phyloP scores from a whole-genome alignment of 257 asterid genomes.

The Scutellaria minor region DNA sequence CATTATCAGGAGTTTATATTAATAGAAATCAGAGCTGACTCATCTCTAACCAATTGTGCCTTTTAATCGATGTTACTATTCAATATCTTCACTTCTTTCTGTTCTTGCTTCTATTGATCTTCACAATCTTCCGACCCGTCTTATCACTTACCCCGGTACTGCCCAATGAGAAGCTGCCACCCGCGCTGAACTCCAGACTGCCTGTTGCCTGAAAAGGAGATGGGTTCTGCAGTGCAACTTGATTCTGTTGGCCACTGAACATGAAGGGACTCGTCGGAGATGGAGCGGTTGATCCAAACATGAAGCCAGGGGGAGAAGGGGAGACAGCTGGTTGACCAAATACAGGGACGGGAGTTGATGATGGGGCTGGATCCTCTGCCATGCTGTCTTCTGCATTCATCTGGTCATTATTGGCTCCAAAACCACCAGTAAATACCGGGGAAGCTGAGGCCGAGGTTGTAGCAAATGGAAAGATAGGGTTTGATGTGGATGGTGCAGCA shows the following conservation, averaged over 20 bases:
- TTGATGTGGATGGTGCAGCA: constrained; percentile 50
- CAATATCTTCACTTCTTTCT: constrained; percentile 53
- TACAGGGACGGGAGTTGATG: constrained; percentile 45
- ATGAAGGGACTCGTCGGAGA: constrained; percentile 54
- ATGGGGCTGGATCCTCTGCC: constrained; percentile 86
- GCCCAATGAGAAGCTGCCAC: constrained; percentile 88
- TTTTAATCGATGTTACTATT: neutral
- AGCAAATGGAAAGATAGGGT: constrained; percentile 47
- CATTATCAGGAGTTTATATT: too few species aligned
- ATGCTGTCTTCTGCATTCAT: constrained; percentile 85
- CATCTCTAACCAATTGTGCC: neutral
- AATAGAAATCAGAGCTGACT: neutral
- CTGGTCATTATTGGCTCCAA: constrained; percentile 57
- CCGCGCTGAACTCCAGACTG: constrained; percentile 59
- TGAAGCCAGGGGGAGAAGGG: constrained; percentile 50
- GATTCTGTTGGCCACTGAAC: constrained; percentile 69
- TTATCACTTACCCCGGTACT: constrained; percentile 58
- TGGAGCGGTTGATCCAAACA: constrained; percentile 53
- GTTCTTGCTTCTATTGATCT: constrained; percentile 51
- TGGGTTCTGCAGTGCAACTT: constrained; percentile 48
- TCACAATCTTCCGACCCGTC: constrained; percentile 58
- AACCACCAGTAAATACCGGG: constrained; percentile 40
- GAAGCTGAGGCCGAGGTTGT: constrained; percentile 43
- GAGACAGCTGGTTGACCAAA: constrained; percentile 60
- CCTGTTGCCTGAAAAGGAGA: constrained; percentile 58